Conservation (phyloP, 2,329 filamentous ascomycete genomes). For the Periglandula ipomoeae region DNA sequence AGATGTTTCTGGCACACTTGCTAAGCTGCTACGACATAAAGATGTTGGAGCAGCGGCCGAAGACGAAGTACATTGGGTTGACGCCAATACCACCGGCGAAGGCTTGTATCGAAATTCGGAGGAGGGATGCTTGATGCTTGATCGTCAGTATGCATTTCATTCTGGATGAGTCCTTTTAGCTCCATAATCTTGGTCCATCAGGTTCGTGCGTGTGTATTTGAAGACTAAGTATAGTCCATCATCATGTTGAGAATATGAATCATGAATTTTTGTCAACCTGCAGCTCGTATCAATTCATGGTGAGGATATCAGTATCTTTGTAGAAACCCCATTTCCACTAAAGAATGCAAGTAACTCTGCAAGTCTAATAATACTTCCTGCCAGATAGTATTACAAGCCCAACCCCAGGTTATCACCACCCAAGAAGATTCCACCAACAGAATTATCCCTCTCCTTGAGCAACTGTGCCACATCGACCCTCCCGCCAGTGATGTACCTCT, state of each 20-base stretch:
- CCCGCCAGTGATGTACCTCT: constrained; percentile 75
- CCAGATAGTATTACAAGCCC: constrained; percentile 15
- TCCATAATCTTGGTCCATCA: too few species aligned
- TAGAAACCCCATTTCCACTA: too few species aligned
- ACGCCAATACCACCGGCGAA: constrained; percentile 25
- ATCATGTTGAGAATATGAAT: too few species aligned
- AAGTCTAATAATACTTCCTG: too few species aligned
- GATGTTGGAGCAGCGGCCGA: constrained; percentile 28
- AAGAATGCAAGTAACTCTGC: too few species aligned
- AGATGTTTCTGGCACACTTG: constrained; percentile 42
- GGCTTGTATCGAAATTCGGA: constrained; percentile 18
- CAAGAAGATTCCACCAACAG: constrained; percentile 23
- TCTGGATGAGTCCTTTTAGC: too few species aligned
- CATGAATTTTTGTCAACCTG: too few species aligned
- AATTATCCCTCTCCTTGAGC: constrained; percentile 48
- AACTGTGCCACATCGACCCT: constrained; percentile 74
- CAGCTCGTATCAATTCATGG: too few species aligned
- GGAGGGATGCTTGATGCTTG: constrained; percentile 4
- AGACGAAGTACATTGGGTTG: constrained; percentile 34
- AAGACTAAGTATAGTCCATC: too few species aligned
- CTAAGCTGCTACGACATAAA: constrained; percentile 44
- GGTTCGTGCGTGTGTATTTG: too few species aligned
- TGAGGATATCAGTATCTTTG: too few species aligned
- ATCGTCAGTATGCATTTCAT: neutral
- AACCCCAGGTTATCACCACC: constrained; percentile 31